Evolutionary conservation across 2,329 filamentous ascomycete genomes (phyloP).

Genomic region (Diaporthe citri): DNA sequence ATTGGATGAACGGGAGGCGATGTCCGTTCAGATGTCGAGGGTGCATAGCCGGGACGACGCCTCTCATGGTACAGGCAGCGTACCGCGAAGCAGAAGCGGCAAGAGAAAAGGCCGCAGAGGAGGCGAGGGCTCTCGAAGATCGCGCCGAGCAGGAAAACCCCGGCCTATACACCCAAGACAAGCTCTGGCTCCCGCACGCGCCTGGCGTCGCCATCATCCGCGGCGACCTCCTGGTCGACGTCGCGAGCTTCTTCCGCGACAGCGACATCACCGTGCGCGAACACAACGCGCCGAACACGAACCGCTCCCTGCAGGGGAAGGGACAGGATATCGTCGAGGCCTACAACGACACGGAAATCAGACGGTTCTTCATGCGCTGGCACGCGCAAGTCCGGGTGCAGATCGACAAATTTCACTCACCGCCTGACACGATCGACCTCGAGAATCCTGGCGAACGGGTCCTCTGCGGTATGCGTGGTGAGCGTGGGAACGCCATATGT

Average conservation of each 20-base stretch:
- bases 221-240: not conserved
- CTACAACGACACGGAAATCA: not conserved
- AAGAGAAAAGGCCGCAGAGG: not conserved
- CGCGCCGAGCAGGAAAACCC: not conserved
- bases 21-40: not conserved
- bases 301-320: not conserved
- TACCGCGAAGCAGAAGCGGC: not conserved
- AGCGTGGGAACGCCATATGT: not conserved
- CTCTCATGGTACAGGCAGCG: not conserved
- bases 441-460: not conserved
- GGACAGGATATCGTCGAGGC: not conserved
- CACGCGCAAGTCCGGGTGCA: not conserved
- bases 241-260: constrained; percentile 2
- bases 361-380: not conserved
- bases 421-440: not conserved
- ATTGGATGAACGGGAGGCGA: not conserved
- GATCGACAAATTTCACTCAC: not conserved
- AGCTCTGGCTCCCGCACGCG: not conserved
- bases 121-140: not conserved
- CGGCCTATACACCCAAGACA: not conserved
- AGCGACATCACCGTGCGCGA: not conserved
- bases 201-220: not conserved
- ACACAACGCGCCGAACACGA: not conserved
- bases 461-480: not conserved
- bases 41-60: not conserved